Conservation (phyloP, 495 filamentous ascomycete genomes). For the Ascobolus immersus region DNA sequence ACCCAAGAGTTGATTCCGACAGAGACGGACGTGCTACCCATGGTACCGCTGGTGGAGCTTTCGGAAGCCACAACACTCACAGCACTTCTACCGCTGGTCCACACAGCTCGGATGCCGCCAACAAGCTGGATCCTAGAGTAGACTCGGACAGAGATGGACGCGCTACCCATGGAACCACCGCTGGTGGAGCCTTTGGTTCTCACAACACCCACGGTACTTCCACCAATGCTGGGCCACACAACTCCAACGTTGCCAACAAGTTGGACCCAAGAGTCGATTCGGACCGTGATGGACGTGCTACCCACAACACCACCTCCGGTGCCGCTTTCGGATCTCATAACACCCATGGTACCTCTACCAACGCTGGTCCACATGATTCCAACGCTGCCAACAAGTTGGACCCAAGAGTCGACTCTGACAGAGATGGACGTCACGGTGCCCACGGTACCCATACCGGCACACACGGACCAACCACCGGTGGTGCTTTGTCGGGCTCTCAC, state of each 20-base stretch:
- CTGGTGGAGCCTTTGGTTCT: slow-evolving; percentile 3
- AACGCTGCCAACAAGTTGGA: slow-evolving; percentile 22
- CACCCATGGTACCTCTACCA: slow-evolving; percentile 18
- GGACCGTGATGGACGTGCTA: slow-evolving; percentile 19
- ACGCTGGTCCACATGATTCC: slow-evolving; percentile 16
- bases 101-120: slow-evolving; percentile 25
- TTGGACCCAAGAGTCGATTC: slow-evolving; percentile 27
- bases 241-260: slow-evolving; percentile 23
- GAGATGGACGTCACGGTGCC: slow-evolving; percentile 17
- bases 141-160: slow-evolving; percentile 21
- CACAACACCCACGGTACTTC: slow-evolving; percentile 2
- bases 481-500: slow-evolving; percentile 12
- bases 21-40: slow-evolving; percentile 12
- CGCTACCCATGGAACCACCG: slow-evolving; percentile 10
- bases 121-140: slow-evolving; percentile 17
- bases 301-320: slow-evolving; percentile 11
- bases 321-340: slow-evolving; percentile 10
- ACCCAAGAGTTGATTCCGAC: slow-evolving; percentile 13
- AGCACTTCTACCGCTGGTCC: slow-evolving; percentile 20
- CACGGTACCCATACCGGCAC: slow-evolving; percentile 15
- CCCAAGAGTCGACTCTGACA: slow-evolving; percentile 24
- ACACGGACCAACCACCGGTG: slow-evolving; percentile 8
- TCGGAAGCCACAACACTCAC: slow-evolving; percentile 4
- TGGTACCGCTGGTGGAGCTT: slow-evolving; percentile 3
- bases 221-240: slow-evolving; percentile 16